Percentiles rank a stretch among this genome's conserved stretches.
These are phyloP conservation scores for Penicillium coprophilum DNA, from an alignment of 495 filamentous ascomycete genomes.

Conservation along the genomic window DNA sequence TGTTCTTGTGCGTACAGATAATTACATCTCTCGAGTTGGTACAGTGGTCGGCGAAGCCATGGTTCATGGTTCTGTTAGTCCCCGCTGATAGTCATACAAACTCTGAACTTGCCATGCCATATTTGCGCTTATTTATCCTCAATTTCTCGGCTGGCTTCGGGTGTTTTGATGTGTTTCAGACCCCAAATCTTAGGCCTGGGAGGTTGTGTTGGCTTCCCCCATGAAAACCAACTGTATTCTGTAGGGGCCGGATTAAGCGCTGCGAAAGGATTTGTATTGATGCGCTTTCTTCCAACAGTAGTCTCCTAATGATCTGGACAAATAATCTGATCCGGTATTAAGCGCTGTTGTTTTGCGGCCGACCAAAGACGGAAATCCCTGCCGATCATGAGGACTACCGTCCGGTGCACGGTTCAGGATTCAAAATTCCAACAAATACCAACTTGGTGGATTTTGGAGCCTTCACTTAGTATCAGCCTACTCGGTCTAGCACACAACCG, in stretches of 20 bases:
- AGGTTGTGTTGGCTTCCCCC: neutral
- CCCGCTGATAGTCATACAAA: constrained; percentile 11
- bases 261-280: neutral
- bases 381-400: neutral
- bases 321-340: neutral
- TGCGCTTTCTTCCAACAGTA: neutral
- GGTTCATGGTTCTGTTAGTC: constrained; percentile 9
- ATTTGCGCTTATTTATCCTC: neutral
- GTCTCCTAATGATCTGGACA: neutral
- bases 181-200: neutral
- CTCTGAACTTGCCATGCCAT: neutral
- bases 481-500: neutral
- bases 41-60: constrained; percentile 7
- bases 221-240: neutral
- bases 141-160: neutral
- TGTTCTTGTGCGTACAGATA: neutral
- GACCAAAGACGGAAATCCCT: neutral
- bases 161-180: neutral
- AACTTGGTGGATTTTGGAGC: neutral
- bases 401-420: neutral
- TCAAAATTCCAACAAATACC: neutral
- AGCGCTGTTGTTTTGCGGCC: constrained; percentile 4
- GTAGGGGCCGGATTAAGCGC: neutral
- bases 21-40: neutral
- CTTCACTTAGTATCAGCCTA: neutral